phyloP scores from a whole-genome alignment of 2,329 filamentous ascomycete species.

The Fusarium clavum region DNA sequence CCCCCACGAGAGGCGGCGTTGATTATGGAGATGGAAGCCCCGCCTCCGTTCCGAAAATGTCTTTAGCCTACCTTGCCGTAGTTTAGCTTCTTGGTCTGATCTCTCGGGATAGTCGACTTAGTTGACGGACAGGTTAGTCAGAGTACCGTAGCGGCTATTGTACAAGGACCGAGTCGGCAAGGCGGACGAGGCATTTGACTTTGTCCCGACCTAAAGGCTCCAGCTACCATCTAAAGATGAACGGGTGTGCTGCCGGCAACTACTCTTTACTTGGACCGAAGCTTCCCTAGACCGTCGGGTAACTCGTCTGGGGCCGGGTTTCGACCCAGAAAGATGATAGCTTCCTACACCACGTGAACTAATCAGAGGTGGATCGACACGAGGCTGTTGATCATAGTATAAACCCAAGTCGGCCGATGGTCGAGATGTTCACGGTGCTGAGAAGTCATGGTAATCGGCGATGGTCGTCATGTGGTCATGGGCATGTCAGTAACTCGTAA shows the following conservation, averaged over 20 bases:
- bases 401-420: background rate
- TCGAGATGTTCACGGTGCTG: constrained; percentile 8
- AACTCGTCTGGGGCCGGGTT: constrained; percentile 15
- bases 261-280: constrained; percentile 3
- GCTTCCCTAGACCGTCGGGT: constrained; percentile 12
- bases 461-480: constrained; percentile 1
- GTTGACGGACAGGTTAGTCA: constrained; percentile 4
- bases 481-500: constrained; percentile 2
- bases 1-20: constrained; percentile 30
- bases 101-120: constrained; percentile 8
- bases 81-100: constrained; percentile 16
- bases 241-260: constrained; percentile 15
- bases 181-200: constrained; percentile 40
- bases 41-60: constrained; percentile 30
- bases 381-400: constrained; percentile 10
- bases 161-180: constrained; percentile 25
- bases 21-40: constrained; percentile 26
- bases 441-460: constrained; percentile 14
- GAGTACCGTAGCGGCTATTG: background rate
- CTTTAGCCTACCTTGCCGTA: background rate
- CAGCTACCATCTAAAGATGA: constrained; percentile 8
- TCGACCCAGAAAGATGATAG: constrained; percentile 11
- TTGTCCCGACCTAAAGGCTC: constrained; percentile 14
- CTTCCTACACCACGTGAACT: constrained; percentile 28
- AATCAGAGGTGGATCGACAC: constrained; percentile 14